Evolutionary conservation across 164 flowering plant species (phyloP), one percentile per base, ranked within the genome.

Genomic region (Aristolochia fimbriata): DNA sequence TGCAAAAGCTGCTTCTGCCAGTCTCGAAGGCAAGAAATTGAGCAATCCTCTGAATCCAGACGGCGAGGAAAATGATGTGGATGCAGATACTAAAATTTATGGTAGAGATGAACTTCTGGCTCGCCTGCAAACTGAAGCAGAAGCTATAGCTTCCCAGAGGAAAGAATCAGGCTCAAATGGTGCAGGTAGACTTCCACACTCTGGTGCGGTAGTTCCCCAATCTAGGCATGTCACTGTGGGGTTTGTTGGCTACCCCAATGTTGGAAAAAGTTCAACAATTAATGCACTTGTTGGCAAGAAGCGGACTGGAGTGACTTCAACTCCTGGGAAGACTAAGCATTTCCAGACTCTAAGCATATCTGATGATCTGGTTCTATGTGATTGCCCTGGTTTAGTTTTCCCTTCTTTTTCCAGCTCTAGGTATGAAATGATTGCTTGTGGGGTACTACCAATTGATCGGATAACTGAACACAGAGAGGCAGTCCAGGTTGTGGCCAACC

Each of bases 251-350:
- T 93, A 93, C 52, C 97, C 97, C 45, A 93, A 93, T 70, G 99
- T 93, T 30, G 97, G 99, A 23, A 93, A 93, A 72, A 90, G 97
- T 63, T 93, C 99, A 43, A 93, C 98, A 1, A 90, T 93, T 19
- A 93, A 93, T 80, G 99, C 99, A 45, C 77, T 93, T 72, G 92
- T 88, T 1, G 95, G 99, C 23, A 82, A 81, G 64, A 93, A 90
- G 62, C 74, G 85, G 52, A 81, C 97, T 0, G 99, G 97, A 47
- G 97, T 90, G 25, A 93, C 99, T 22, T 86, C 94, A 57, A 90
- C 99, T 16, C 99, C 99, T 2, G 99, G 99, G 63, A 93, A 93
- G 72, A 93, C 99, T 3, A 93, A 93, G 73, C 97, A 93, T 76
- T 90, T 93, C 74, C 99, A 93, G 60, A 90, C 99, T 51, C 65